Conservation (phyloP, 148 eudicot genomes). For the Spergularia marina region DNA sequence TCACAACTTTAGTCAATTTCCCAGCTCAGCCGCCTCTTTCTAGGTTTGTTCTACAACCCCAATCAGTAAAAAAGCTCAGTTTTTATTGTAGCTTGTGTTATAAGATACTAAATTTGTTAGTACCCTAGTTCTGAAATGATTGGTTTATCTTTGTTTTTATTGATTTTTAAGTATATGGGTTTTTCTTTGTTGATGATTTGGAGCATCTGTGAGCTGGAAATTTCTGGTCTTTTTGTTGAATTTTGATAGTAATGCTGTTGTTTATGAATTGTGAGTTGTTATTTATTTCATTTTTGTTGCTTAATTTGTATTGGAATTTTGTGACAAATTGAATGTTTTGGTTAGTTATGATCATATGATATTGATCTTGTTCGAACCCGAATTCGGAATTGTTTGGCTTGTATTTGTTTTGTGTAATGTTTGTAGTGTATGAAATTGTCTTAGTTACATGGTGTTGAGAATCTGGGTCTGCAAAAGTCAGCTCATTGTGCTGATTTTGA, state of each 20-base stretch:
- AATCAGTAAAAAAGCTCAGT: neutral
- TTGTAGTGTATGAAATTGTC: neutral
- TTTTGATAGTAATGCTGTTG: neutral
- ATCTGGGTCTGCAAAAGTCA: neutral
- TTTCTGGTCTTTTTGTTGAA: neutral
- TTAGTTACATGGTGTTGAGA: neutral
- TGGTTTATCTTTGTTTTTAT: conserved; percentile 10
- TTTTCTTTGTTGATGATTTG: conserved; percentile 17
- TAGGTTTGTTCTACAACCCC: conserved; percentile 31
- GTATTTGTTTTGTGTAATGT: conserved; percentile 5
- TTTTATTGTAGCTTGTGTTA: conserved; percentile 3
- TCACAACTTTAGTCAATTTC: conserved; percentile 3
- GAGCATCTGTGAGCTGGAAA: conserved; percentile 12
- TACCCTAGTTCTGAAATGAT: neutral
- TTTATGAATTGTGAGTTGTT: neutral
- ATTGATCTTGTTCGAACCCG: neutral
- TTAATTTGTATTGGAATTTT: conserved; percentile 8
- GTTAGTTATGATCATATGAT: neutral
- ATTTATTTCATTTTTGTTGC: neutral
- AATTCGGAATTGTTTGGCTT: neutral
- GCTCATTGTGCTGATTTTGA: neutral
- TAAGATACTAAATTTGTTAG: neutral
- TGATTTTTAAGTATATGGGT: conserved; percentile 15
- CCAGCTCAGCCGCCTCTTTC: conserved; percentile 18
- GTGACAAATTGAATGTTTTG: neutral